Percentiles rank a stretch among this genome's conserved stretches.
phyloP scores from a whole-genome alignment of 495 filamentous ascomycete species.

The Xylaria flabelliformis region DNA sequence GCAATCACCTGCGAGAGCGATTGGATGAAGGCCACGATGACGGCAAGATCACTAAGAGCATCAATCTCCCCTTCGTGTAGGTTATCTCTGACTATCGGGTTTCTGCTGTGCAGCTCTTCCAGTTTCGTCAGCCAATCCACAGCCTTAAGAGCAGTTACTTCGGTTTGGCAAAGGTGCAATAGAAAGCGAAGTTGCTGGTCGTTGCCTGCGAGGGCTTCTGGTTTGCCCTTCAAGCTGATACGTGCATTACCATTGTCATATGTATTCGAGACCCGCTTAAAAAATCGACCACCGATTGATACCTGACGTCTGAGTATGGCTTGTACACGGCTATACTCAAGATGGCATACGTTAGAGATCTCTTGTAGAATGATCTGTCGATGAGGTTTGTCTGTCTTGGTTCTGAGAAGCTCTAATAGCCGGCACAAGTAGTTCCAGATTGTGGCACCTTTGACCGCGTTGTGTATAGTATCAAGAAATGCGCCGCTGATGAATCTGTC shows the following conservation, averaged over 20 bases:
- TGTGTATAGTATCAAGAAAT: constrained; percentile 45
- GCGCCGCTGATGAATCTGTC: constrained; percentile 44
- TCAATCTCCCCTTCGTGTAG: constrained; percentile 35
- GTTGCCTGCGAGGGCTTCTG: constrained; percentile 32
- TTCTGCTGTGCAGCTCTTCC: constrained; percentile 29
- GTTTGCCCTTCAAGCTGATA: constrained; percentile 41
- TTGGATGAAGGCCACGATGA: constrained; percentile 40
- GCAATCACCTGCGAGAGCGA: constrained; percentile 33
- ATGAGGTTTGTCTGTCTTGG: constrained; percentile 35
- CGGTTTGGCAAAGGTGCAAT: constrained; percentile 43
- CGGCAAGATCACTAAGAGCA: constrained; percentile 36
- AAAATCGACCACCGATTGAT: constrained; percentile 29
- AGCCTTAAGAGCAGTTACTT: constrained; percentile 31
- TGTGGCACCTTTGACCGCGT: constrained; percentile 35
- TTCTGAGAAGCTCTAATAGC: constrained; percentile 40
- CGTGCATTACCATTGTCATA: constrained; percentile 42
- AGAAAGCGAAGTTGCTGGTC: constrained; percentile 42
- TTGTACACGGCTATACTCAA: constrained; percentile 44
- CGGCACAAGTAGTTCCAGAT: constrained; percentile 46
- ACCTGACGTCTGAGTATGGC: constrained; percentile 40
- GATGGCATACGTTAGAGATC: constrained; percentile 45
- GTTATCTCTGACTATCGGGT: constrained; percentile 28
- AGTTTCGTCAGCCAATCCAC: constrained; percentile 39
- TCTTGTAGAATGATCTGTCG: constrained; percentile 44
- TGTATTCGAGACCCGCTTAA: constrained; percentile 40